Base-by-base conservation (phyloP, 2,329 filamentous ascomycete genomes). In the Penicillium brevicompactum region DNA sequence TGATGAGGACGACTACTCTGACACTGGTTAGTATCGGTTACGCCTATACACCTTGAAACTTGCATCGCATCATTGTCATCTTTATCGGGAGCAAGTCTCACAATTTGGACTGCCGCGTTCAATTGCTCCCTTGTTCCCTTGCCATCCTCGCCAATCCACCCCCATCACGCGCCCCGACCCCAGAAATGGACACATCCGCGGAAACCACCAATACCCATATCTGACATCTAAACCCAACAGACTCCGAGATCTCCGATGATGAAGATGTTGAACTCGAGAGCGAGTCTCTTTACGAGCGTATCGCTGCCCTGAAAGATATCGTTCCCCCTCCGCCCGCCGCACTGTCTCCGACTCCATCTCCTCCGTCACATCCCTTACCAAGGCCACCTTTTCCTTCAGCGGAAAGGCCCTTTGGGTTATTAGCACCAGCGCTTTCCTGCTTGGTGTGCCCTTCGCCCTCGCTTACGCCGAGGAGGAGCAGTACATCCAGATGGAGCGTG, bases 391-490 rank as follows among this genome's bases (percentile, higher is more conserved):
- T 68, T 76, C 70, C 57, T 89, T 95, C 73, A 85, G 88, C 67
- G 92, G 93, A 67, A 94, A 93, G 80, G 86, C 90, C 52, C 81
- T 96, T 65, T 99, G 92, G 91, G 87, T 97, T 53, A 80, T 99
- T 56, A 91, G 88, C 77, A 96, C 92, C 62, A 92, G 89, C 59
- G 91, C 91, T 57, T 84, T 99, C 71, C 81, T 99, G 72, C 79
- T 97, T 61, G 92, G 92, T 67, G 91, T 97, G 49, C 94, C 94
- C 53, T 97, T 92, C 82, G 92, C 92, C 56, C 82, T 99, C 65
- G 93, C 92, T 55, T 93, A 92, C 73, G 87, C 89, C 61, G 94
- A 99, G 82, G 94, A 99, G 82, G 92, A 97, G 83, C 91, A 96
- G 81, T 87, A 96, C 74, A 83, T 93, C 63, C 93, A 96, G 81